Base-by-base conservation (phyloP, 495 filamentous ascomycete species). In the Penicillium egyptiacum region DNA sequence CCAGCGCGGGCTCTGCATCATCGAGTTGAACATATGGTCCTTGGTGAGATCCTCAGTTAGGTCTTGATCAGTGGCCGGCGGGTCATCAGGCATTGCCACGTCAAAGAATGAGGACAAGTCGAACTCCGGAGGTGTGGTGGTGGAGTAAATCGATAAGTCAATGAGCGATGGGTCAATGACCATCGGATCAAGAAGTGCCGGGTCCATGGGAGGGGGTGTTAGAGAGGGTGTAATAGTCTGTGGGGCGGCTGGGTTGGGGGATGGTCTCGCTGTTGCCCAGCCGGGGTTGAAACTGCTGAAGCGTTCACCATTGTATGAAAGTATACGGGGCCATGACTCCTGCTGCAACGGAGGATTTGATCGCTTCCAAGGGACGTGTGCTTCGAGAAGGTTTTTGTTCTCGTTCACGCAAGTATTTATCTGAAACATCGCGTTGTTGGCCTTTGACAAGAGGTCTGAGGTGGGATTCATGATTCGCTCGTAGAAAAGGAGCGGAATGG, bases 391-490 rank as follows among this genome's bases (percentile, higher is more conserved):
- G 4, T 30, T 40, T n/a, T 22, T 19, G 16, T 37, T 44, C 14
- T 23, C 33, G 19, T 3, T 16, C 44, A 46, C 12, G 20, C 25
- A 26, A 20, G 55, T 45, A 1, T 17, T 20, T 64, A 70, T 56
- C 3, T 61, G 35, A 14, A 19, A 31, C 5, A 67, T 41, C 8
- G 62, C 30, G 10, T 43, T 26, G 20, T 47, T 2, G 12, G 64
- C 63, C 11, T 25, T 44, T 17, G 43, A 22, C 7, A 70, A n/a
- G 5, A 64, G 49, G 10, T 63, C 62, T 0, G 16, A 8, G 10
- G 57, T 19, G 0, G 72, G 70, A 46, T 73, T 66, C 41, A 72
- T 40, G 22, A 79, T 44, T 5, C 58, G 67, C 55, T 79, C 75
- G 37, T 74, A 79, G 48, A 77, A 63, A 8, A 70, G 49, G 0